These are phyloP conservation scores for Sarocladiaceae sp. DNA, from an alignment of 2,329 filamentous ascomycete species.

Conservation along the genomic window DNA sequence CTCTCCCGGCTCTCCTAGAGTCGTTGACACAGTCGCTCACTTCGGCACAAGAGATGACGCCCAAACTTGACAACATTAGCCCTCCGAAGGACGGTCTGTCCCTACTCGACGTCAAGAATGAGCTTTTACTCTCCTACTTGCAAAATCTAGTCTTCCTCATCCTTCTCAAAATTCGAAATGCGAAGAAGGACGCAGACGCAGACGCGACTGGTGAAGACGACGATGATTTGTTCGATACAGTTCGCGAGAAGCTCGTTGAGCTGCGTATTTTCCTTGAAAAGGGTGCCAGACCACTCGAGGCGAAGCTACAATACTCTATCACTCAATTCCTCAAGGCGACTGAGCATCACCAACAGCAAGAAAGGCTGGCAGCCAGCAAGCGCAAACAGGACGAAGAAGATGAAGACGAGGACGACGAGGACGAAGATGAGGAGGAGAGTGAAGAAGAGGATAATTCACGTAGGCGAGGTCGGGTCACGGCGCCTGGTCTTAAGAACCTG, in stretches of 20 bases:
- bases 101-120: conserved; percentile 92
- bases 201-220: conserved; percentile 18
- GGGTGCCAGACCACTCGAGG: conserved; percentile 85
- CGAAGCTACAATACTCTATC: conserved; percentile 89
- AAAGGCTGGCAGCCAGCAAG: conserved; percentile 19
- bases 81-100: conserved; percentile 87
- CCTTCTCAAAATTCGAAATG: conserved; percentile 70
- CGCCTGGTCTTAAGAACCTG: conserved; percentile 3
- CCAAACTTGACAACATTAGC: conserved; percentile 57
- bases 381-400: conserved; percentile 24
- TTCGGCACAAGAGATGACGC: conserved; percentile 63
- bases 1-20: conserved; percentile 45
- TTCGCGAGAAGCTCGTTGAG: conserved; percentile 84
- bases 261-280: conserved; percentile 90
- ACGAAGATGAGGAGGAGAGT: conserved; percentile 33
- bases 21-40: conserved; percentile 55
- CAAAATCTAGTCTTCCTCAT: conserved; percentile 91
- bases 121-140: conserved; percentile 92
- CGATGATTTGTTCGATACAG: conserved; percentile 54
- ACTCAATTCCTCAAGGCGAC: conserved; percentile 90
- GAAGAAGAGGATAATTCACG: conserved; percentile 19
- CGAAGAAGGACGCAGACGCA: conserved; percentile 22
- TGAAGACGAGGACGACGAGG: conserved; percentile 27
- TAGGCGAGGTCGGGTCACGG: conserved; percentile 1
- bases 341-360: conserved; percentile 60